Base-by-base conservation (phyloP, 495 filamentous ascomycete genomes). In the Entonaema liquescens region DNA sequence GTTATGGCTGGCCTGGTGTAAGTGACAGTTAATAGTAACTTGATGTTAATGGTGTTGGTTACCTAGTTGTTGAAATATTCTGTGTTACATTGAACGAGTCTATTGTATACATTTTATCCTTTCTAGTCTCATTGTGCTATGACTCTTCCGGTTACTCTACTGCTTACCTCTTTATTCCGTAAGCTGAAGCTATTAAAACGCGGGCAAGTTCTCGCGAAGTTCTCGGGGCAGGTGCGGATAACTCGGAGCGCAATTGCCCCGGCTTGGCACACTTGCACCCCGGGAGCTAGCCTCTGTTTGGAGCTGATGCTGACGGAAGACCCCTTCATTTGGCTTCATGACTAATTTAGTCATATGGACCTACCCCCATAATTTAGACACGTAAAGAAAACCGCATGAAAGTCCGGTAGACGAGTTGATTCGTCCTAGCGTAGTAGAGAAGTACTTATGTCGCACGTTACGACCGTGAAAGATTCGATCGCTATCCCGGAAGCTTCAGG, bases 211-310 rank as follows among this genome's bases (percentile, higher is more conserved):
- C 38, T 67, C 64, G 64, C 55, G 29, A n/a, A 44, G 29, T 67
- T 67, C 47, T 67, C 64, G 56, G 42, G 28, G 31, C 47, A 60
- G 55, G 35, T 44, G 26, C 28, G 56, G 36, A 33, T 60, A 40
- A 35, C 15, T 67, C 64, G 64, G 64, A 47, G 49, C 21, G 56
- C 56, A 55, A 47, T 67, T 67, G 13, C 47, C 56, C 64, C 64
- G 64, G 47, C 40, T 21, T 40, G 49, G 15, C 35, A 33, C 21
- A 23, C 17, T 23, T 31, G 25, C 17, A 23, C n/a, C 35, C 5
- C 57, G 47, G 33, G 49, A 35, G 56, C 64, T 67, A 67, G 26
- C 19, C 57, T 38, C 35, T 54, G 60, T 55, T 52, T 11, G 55
- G 63, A 31, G 23, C 15, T 28, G 25, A 8, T 23, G 64, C 54